These are phyloP conservation scores for Suhomyces emberorum DNA, from an alignment of 805 yeast species.

Conservation along the genomic window DNA sequence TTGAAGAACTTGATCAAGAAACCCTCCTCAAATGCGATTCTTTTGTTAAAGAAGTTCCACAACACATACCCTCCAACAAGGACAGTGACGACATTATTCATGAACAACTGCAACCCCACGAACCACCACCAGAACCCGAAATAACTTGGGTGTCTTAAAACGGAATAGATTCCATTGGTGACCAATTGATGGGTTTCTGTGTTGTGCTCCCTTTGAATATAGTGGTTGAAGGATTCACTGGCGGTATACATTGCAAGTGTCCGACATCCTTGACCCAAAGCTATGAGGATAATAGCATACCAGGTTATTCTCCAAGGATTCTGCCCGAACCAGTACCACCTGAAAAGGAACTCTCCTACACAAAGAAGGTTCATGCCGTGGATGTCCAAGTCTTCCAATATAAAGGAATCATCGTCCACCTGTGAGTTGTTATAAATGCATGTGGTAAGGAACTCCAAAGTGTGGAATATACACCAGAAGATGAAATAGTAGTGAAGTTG, in stretches of 20 bases:
- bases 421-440: conserved; percentile 66
- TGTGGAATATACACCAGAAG: conserved; percentile 57
- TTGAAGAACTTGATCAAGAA: conserved; percentile 70
- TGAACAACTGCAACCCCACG: conserved; percentile 70
- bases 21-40: conserved; percentile 73
- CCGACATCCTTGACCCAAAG: conserved; percentile 66
- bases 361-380: conserved; percentile 15
- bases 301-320: conserved; percentile 8
- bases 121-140: conserved; percentile 94
- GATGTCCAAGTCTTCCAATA: conserved; percentile 20
- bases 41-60: conserved; percentile 61
- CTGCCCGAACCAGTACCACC: conserved; percentile 4
- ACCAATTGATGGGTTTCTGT: conserved; percentile 61
- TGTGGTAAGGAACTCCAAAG: conserved; percentile 78
- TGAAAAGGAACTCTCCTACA: conserved; percentile 11
- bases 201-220: conserved; percentile 52
- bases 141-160: conserved; percentile 84
- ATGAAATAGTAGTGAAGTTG: conserved; percentile 6
- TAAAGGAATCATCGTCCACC: conserved; percentile 57
- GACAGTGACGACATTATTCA: conserved; percentile 63
- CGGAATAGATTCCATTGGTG: conserved; percentile 66
- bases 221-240: conserved; percentile 80
- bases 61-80: conserved; percentile 54
- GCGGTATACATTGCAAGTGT: conserved; percentile 86
- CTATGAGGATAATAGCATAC: conserved; percentile 48